These are phyloP conservation scores for Entophlyctis helioformis DNA, from an alignment of 192 early-diverging fungal species.

Conservation along the genomic window DNA sequence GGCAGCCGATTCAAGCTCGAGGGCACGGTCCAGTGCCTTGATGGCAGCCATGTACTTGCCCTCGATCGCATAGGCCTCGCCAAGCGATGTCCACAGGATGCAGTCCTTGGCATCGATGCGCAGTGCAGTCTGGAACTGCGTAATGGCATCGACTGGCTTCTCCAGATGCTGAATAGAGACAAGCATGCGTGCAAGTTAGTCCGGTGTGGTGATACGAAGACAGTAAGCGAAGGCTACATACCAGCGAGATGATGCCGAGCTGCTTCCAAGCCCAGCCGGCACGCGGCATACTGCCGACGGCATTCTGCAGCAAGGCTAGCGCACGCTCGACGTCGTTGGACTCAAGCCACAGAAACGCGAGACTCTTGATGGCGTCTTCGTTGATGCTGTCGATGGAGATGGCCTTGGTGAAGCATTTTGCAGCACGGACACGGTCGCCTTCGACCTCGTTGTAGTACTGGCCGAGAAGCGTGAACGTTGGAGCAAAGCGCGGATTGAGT, in stretches of 20 bases:
- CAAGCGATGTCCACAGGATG: slow-evolving; percentile 35
- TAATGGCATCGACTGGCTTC: too few relatives aligned
- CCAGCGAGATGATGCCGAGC: slow-evolving; percentile 69
- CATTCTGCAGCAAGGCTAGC: slow-evolving; percentile 25
- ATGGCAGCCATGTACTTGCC: slow-evolving; percentile 72
- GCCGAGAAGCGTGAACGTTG: slow-evolving; percentile 70
- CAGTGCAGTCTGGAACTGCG: slow-evolving; percentile 66
- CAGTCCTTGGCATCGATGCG: slow-evolving; percentile 54
- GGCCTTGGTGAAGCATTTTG: slow-evolving; percentile 73
- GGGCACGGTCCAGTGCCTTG: slow-evolving; percentile 62
- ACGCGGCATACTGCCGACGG: slow-evolving; percentile 24
- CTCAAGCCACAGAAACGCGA: too few relatives aligned
- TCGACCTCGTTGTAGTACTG: slow-evolving; percentile 63
- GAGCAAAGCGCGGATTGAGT: slow-evolving; percentile 40
- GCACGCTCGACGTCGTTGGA: too few relatives aligned
- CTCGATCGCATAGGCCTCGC: slow-evolving; percentile 31
- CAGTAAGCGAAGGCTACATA: too few relatives aligned
- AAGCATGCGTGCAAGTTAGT: too few relatives aligned
- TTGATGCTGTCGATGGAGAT: slow-evolving; percentile 56
- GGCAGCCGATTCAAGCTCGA: slow-evolving; percentile 37
- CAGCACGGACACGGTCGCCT: slow-evolving; percentile 54
- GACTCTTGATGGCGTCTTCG: slow-evolving; percentile 40
- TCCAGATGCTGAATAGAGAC: too few relatives aligned
- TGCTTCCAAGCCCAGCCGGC: slow-evolving; percentile 68
- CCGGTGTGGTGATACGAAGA: too few relatives aligned